Evolutionary conservation across 257 asterid genomes (phyloP).

Genomic region (Rauvolfia tetraphylla): DNA sequence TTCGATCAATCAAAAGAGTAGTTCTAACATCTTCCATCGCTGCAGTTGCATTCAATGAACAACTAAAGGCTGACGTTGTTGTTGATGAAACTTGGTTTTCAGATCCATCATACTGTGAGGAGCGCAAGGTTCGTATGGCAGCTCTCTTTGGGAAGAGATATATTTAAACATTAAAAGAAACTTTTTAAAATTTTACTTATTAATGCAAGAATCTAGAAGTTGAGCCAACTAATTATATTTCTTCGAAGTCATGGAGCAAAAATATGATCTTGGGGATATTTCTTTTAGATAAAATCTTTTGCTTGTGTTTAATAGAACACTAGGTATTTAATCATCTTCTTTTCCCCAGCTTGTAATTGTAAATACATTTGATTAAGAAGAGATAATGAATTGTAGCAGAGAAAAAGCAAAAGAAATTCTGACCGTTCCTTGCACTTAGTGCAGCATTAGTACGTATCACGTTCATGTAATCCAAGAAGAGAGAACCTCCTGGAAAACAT

Average conservation of each 20-base stretch:
- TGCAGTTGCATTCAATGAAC: conserved; percentile 25
- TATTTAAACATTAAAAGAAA: too few species aligned
- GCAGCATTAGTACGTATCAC: background rate
- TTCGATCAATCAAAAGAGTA: conserved; percentile 35
- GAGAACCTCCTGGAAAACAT: too few species aligned
- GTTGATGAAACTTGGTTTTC: conserved; percentile 68
- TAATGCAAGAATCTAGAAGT: background rate
- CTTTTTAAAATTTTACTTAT: too few species aligned
- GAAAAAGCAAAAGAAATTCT: too few species aligned
- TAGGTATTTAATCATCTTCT: background rate
- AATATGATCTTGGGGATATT: background rate
- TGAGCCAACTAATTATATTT: background rate
- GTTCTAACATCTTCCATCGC: conserved; percentile 51
- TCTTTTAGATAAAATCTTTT: too few species aligned
- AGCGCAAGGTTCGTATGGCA: conserved; percentile 36
- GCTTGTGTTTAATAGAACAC: too few species aligned
- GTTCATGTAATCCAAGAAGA: background rate
- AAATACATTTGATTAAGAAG: too few species aligned
- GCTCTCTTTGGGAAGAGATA: too few species aligned
- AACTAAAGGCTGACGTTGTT: conserved; percentile 23
- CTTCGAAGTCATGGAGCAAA: background rate
- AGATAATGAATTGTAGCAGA: background rate
- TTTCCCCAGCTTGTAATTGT: background rate
- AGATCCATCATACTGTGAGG: conserved; percentile 46
- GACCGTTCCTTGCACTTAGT: background rate